Evolutionary conservation across 441 rosid species (phyloP).

Genomic region (Populus hybrid): DNA sequence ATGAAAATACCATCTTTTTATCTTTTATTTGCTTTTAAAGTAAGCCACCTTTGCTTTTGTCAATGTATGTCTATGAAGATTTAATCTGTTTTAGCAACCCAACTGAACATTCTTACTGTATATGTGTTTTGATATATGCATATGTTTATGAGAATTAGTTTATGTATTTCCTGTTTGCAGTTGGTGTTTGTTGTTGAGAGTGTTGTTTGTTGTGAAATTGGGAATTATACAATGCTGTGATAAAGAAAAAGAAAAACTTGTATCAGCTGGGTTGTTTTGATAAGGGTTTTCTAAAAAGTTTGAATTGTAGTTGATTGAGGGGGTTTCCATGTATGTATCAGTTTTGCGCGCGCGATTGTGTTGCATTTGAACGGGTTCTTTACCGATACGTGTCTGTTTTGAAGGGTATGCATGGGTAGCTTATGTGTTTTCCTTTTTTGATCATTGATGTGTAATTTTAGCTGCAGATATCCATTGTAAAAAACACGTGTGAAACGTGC

Average conservation of each 20-base stretch:
- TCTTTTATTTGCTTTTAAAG: slow-evolving; percentile 17
- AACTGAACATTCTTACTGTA: not conserved
- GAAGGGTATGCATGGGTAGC: not conserved
- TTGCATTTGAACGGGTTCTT: not conserved
- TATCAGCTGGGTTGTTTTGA: slow-evolving; percentile 8
- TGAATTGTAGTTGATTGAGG: not conserved
- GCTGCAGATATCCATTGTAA: not conserved
- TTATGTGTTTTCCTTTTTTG: not conserved
- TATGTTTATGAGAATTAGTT: not conserved
- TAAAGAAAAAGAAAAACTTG: not conserved
- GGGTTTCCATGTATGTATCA: slow-evolving; percentile 14
- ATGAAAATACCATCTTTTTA: not conserved
- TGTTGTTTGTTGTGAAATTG: slow-evolving; percentile 10
- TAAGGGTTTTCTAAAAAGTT: slow-evolving; percentile 5
- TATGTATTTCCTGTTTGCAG: not conserved
- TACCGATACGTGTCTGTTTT: not conserved
- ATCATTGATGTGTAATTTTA: not conserved
- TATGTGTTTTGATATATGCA: not conserved
- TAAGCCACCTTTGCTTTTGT: slow-evolving; percentile 7
- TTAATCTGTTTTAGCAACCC: slow-evolving; percentile 7
- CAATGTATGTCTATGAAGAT: slow-evolving; percentile 3
- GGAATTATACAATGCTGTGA: slow-evolving; percentile 4
- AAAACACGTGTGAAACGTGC: not conserved
- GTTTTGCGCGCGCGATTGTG: not conserved
- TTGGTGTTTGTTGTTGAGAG: slow-evolving; percentile 6